phyloP scores from a whole-genome alignment of 2,329 filamentous ascomycete species.

The Furcasterigmium furcatum region DNA sequence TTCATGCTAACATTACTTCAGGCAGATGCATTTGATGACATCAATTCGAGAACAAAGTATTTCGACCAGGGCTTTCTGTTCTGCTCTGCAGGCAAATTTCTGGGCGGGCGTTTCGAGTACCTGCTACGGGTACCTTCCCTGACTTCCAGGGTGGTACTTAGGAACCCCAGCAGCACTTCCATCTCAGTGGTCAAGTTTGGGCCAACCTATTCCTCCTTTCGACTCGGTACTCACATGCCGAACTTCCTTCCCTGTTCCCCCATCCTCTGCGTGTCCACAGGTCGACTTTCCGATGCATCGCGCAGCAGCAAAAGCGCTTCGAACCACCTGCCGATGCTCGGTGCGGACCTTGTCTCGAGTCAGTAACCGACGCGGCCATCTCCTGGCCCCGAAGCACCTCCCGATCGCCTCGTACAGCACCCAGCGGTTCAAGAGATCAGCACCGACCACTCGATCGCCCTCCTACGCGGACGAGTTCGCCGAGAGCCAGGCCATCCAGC shows the following conservation, averaged over 20 bases:
- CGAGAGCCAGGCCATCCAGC: conserved; percentile 34
- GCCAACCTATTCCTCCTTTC: neutral
- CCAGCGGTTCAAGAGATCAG: conserved; percentile 12
- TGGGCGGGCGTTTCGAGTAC: too few species aligned
- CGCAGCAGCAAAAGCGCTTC: conserved; percentile 64
- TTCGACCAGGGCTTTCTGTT: too few species aligned
- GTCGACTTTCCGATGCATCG: conserved; percentile 61
- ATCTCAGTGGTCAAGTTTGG: too few species aligned
- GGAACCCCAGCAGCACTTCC: too few species aligned
- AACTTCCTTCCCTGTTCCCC: neutral
- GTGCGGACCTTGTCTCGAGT: conserved; percentile 50
- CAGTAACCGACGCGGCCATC: conserved; percentile 39
- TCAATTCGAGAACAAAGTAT: too few species aligned
- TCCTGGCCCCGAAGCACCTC: conserved; percentile 18
- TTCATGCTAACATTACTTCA: too few species aligned
- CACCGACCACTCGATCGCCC: conserved; percentile 16
- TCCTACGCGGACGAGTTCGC: conserved; percentile 19
- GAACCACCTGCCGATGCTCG: conserved; percentile 63
- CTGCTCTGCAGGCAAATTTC: too few species aligned
- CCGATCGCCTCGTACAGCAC: conserved; percentile 12
- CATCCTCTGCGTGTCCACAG: neutral
- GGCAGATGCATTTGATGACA: too few species aligned
- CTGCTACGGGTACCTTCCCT: too few species aligned
- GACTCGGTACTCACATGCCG: neutral
- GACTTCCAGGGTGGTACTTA: too few species aligned